Percentiles rank a stretch among this genome's conserved stretches.
Conservation (phyloP, 108 stramenopile species). For the Fistulifera solaris region DNA sequence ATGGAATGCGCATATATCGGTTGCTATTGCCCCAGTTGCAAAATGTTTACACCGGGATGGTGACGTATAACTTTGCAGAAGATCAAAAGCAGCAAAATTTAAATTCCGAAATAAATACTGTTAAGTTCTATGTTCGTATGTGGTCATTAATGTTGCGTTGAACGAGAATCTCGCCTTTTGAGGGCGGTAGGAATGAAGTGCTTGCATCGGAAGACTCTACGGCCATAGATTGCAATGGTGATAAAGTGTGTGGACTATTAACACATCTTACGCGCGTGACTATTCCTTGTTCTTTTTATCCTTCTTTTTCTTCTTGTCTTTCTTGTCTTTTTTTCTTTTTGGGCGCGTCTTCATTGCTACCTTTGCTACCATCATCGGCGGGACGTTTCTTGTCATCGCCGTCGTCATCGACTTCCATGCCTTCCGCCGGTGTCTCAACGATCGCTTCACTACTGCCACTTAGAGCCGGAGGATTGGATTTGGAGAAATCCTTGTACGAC, state of each 20-base stretch:
- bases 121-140: too few relatives aligned
- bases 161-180: too few relatives aligned
- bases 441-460: constrained; percentile 17
- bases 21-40: too few relatives aligned
- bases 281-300: constrained; percentile 33
- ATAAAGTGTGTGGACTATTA: background rate
- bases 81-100: too few relatives aligned
- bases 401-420: constrained; percentile 15
- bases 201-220: too few relatives aligned
- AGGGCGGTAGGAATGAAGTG: too few relatives aligned
- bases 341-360: constrained; percentile 7
- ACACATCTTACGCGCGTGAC: background rate
- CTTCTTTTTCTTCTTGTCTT: constrained; percentile 76
- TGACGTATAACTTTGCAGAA: too few relatives aligned
- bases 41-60: too few relatives aligned
- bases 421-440: constrained; percentile 10
- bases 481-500: constrained; percentile 65
- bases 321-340: constrained; percentile 29
- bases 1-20: too few relatives aligned
- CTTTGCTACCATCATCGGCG: constrained; percentile 13
- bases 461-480: constrained; percentile 42
- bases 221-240: too few relatives aligned
- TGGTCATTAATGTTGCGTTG: too few relatives aligned
- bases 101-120: too few relatives aligned
- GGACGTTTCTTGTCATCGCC: constrained; percentile 26